These are phyloP conservation scores for Suillus discolor DNA, from an alignment of 768 basidiomycete species.

Conservation along the genomic window DNA sequence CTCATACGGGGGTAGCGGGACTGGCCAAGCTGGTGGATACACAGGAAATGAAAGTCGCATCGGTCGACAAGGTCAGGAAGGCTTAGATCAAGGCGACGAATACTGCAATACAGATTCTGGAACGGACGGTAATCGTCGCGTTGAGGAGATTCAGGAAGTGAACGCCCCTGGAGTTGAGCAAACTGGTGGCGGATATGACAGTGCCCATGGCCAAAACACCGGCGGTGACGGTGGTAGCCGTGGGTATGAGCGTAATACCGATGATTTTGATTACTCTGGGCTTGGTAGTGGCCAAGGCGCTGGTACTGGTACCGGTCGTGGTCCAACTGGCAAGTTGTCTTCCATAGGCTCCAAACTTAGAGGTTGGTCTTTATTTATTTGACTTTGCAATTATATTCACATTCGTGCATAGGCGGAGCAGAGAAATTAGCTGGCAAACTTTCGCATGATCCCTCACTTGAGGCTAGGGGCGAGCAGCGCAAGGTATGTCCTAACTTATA, in stretches of 20 bases:
- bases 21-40: conserved; percentile 15
- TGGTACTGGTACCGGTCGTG: neutral
- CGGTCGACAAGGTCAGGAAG: neutral
- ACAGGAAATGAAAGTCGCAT: neutral
- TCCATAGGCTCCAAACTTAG: conserved; percentile 6
- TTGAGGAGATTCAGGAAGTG: neutral
- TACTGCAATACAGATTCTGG: conserved; percentile 12
- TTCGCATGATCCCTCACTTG: neutral
- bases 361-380: conserved; percentile 4
- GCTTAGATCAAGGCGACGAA: neutral
- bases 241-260: conserved; percentile 15
- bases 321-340: neutral
- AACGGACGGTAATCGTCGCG: conserved; percentile 8
- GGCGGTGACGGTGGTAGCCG: neutral
- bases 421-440: conserved; percentile 15
- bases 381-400: neutral
- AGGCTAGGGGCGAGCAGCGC: conserved; percentile 10
- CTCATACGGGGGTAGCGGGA: conserved; percentile 10
- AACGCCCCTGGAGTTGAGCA: conserved; percentile 9
- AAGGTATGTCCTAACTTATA: conserved; percentile 7
- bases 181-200: conserved; percentile 2
- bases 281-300: neutral
- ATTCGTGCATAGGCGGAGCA: conserved; percentile 2
- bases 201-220: neutral
- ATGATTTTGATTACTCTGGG: conserved; percentile 14